Evolutionary conservation across 768 basidiomycete species (phyloP).

Genomic region (Phanerochaete carnosa): DNA sequence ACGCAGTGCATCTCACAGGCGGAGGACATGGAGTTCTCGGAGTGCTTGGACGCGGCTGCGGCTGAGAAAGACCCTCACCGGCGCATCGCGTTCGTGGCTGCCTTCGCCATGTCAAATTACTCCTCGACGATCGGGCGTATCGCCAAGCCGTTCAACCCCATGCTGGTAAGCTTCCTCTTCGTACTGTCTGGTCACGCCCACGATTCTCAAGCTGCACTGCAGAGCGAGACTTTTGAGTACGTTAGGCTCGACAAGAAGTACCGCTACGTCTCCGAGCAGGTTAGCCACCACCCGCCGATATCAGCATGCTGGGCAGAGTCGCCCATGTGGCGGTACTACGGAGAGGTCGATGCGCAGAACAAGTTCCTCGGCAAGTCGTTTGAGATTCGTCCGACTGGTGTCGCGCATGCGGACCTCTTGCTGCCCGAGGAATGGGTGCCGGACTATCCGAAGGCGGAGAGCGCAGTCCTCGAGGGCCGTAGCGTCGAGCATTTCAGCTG

Average conservation of each 20-base stretch:
- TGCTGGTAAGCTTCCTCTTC: slow-evolving; percentile 59
- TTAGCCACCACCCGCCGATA: slow-evolving; percentile 95
- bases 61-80: slow-evolving; percentile 72
- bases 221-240: slow-evolving; percentile 96
- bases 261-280: slow-evolving; percentile 93
- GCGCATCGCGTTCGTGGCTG: slow-evolving; percentile 89
- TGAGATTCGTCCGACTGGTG: slow-evolving; percentile 94
- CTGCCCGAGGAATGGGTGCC: slow-evolving; percentile 66
- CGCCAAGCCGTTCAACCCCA: slow-evolving; percentile 96
- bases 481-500: slow-evolving; percentile 90
- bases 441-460: slow-evolving; percentile 56
- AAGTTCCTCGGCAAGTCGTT: slow-evolving; percentile 97
- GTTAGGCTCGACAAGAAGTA: slow-evolving; percentile 85
- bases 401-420: slow-evolving; percentile 83
- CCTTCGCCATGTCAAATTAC: slow-evolving; percentile 98
- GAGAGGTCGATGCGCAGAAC: slow-evolving; percentile 95
- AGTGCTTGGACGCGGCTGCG: slow-evolving; percentile 86
- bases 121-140: slow-evolving; percentile 94
- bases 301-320: slow-evolving; percentile 95
- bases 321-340: slow-evolving; percentile 86
- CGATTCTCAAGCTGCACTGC: neutral
- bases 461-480: slow-evolving; percentile 39
- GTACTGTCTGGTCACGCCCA: neutral
- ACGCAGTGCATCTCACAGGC: slow-evolving; percentile 37
- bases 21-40: slow-evolving; percentile 97